Base-by-base conservation (phyloP, 805 yeast species). In the Yueomyces sp. region DNA sequence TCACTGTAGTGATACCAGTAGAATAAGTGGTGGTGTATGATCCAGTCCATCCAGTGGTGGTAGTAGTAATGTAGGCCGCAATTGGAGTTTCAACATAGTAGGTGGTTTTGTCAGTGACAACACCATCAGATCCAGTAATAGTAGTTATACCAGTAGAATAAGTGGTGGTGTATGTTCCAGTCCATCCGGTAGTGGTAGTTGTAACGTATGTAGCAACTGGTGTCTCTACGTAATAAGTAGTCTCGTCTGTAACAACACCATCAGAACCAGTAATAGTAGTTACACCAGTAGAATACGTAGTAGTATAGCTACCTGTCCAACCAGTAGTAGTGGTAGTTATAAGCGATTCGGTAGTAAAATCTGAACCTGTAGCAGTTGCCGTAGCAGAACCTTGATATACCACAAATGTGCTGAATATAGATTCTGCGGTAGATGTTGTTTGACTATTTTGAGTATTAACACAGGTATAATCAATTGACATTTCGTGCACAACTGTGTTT, bases 381-480 rank as follows among this genome's bases (percentile, higher is more conserved):
- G 57, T 51, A n/a, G 50, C 55, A 30, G 40, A 39, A 31, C 52
- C 54, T 36, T 48, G 45, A 40, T 52, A 48, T 12, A 51, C 44
- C 4, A 44, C 43, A 26, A 45, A 47, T 4, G 45, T 50, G 8
- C 42, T 44, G 3, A 52, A 42, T 19, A 48, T 42, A 9, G 48
- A 40, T 8, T 42, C 45, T 28, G 52, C 52, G n/a, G 49, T 38
- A 39, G 48, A 52, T 2, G 55, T 47, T 8, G 59, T 53, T 6
- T 43, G 49, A 19, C 26, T 19, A n/a, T 54, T 51, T 9, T 47
- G 34, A 4, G 65, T 60, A 31, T 55, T 51, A 32, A 56, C 46
- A 46, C 68, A 64, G 3, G 56, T 42, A 19, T 52, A 53, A 11
- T 45, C 47, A 26, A 49, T 41, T 30, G 41, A 42, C 28, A 57